Base-by-base conservation (phyloP, 208 protist genomes). In the Tritrichomonas musculus region DNA sequence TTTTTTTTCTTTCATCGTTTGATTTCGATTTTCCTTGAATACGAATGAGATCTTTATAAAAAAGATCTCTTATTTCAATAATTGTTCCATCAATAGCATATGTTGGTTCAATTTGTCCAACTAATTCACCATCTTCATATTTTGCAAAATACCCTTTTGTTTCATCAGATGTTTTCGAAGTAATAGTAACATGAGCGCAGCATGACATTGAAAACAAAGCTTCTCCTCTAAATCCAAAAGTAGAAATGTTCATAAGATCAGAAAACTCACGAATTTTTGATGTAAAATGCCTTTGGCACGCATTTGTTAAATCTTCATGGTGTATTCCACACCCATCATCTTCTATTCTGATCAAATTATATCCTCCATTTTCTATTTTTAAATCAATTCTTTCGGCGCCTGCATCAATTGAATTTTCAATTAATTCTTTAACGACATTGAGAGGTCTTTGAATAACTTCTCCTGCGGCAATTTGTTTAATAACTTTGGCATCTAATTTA, bases 201-300 rank as follows among this genome's bases (percentile, higher is more conserved):
- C 50, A 93, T 49, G 77, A 66, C 72, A 99, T 95, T 14, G 97
- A 97, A 82, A 97, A 97, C 44, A 99, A 95, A n/a, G 98, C 98
- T 94, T 99, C 98, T 1, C 98, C 98, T 36, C 98, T 95, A 94
- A 99, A 99, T 25, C 98, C 98, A 95, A 97, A 98, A 1, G 97
- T 97, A 27, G 13, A 30, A 13, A 98, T 94, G 5, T 22, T 92
- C 36, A 94, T 20, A 4, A 98, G 57, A 88, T 98, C 97, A 17
- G 94, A 65, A 94, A 97, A 98, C 0, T 69, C 50, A 14, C 92
- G 20, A 27, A 98, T 25, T 92, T 97, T 97, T 0, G 94, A 96
- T n/a, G 97, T 97, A 47, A 94, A 92, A 75, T 97, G 94, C 93
- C 88, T 33, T 50, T 14, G n/a, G n/a, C 88, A 92, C 5, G 57